Percentiles rank a stretch among this genome's conserved stretches.
Evolutionary conservation across 2,329 filamentous ascomycete genomes (phyloP).

Genomic region (Neonectria sp.): DNA sequence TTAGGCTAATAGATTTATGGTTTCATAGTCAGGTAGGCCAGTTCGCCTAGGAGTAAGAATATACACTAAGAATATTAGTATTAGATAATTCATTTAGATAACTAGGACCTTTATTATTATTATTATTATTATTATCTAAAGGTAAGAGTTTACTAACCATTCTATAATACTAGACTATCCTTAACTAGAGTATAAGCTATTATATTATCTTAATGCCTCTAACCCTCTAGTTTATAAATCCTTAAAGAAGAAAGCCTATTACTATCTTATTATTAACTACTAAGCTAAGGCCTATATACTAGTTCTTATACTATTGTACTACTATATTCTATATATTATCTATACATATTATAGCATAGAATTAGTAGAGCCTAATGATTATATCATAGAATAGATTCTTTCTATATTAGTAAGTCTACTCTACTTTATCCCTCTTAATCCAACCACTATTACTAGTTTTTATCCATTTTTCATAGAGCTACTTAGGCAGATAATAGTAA

Average conservation of each 20-base stretch:
- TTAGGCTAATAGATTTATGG: neutral
- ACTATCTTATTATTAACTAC: neutral
- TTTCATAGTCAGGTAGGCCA: neutral
- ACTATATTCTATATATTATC: neutral
- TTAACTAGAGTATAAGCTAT: constrained; percentile 4
- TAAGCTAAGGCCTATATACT: neutral
- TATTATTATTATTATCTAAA: neutral
- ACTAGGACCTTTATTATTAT: too few relatives aligned
- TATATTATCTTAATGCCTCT: constrained; percentile 6
- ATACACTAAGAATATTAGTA: neutral
- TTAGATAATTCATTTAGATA: neutral
- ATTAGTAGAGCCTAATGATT: constrained; percentile 4
- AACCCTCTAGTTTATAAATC: constrained; percentile 6
- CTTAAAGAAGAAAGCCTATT: constrained; percentile 2
- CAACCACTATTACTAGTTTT: constrained; percentile 10
- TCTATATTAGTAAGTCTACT: constrained; percentile 7
- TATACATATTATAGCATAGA: neutral
- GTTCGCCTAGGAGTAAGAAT: neutral
- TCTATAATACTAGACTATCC: constrained; percentile 11
- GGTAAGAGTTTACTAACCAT: constrained; percentile 4
- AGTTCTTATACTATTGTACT: constrained; percentile 1
- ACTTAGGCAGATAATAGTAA: constrained; percentile 1
- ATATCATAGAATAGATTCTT: neutral
- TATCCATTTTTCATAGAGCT: constrained; percentile 6
- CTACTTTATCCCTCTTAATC: constrained; percentile 5